phyloP scores from a whole-genome alignment of 2,329 filamentous ascomycete species.

The Aurifilum marmelostoma region DNA sequence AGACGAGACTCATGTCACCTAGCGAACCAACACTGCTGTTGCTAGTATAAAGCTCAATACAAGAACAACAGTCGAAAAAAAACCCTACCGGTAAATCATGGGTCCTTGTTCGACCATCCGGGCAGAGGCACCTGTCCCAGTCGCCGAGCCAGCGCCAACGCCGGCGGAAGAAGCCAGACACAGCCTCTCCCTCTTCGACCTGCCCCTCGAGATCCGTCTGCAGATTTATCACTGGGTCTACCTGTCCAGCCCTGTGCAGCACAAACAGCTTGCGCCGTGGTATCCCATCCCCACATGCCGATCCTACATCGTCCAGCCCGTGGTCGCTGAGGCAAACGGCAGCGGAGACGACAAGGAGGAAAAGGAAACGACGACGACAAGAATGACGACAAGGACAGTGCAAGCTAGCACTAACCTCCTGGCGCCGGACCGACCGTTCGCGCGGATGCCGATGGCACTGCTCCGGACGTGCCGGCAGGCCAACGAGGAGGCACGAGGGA shows the following conservation, averaged over 20 bases:
- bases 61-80: background rate
- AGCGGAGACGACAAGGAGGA: conserved; percentile 4
- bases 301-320: conserved; percentile 38
- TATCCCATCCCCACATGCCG: conserved; percentile 42
- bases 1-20: background rate
- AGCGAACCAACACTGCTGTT: background rate
- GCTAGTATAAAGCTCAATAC: background rate
- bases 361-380: background rate
- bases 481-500: conserved; percentile 45
- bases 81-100: background rate
- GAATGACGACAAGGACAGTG: background rate
- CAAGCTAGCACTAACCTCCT: conserved; percentile 32
- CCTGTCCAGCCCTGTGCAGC: conserved; percentile 42
- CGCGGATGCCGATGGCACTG: conserved; percentile 46
- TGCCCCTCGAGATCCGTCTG: conserved; percentile 51
- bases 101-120: background rate
- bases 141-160: background rate
- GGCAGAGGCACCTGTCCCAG: background rate
- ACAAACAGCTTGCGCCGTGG: conserved; percentile 44
- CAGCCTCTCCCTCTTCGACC: conserved; percentile 37
- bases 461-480: conserved; percentile 45
- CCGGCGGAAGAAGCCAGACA: background rate
- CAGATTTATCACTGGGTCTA: conserved; percentile 51
- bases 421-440: conserved; percentile 42
- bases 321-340: conserved; percentile 19